Percentiles rank a stretch among this genome's conserved stretches.
Conservation (phyloP, 805 yeast genomes). For the Barnettozyma vustinii region DNA sequence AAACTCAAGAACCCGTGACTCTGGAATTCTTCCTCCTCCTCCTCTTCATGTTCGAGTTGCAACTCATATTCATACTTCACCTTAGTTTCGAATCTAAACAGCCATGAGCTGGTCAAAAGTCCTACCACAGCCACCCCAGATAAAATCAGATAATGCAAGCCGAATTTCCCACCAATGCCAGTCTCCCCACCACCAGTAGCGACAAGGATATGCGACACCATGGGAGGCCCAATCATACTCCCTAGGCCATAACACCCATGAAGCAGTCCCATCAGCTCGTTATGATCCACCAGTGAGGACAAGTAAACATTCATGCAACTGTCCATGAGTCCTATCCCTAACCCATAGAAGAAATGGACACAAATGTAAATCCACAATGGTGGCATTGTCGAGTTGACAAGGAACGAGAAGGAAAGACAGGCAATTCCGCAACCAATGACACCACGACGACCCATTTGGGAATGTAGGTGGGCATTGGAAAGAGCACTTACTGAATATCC, state of each 20-base stretch:
- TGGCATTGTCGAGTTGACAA: constrained; percentile 34
- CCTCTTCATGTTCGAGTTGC: constrained; percentile 12
- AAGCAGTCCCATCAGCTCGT: constrained; percentile 52
- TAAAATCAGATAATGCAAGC: constrained; percentile 31
- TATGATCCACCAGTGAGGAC: constrained; percentile 42
- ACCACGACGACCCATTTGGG: constrained; percentile 43
- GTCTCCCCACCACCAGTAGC: constrained; percentile 22
- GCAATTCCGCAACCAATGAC: constrained; percentile 32
- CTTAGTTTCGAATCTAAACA: constrained; percentile 43
- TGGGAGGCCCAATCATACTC: constrained; percentile 63
- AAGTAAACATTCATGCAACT: constrained; percentile 49
- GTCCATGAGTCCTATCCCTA: constrained; percentile 54
- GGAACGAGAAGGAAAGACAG: constrained; percentile 34
- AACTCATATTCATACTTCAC: constrained; percentile 26
- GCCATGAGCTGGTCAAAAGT: constrained; percentile 25
- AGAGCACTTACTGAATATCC: constrained; percentile 56
- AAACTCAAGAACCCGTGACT: constrained; percentile 12
- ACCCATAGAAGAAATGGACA: constrained; percentile 40
- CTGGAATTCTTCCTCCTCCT: neutral
- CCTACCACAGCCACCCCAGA: constrained; percentile 33
- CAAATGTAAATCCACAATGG: constrained; percentile 32
- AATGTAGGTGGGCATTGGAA: constrained; percentile 37
- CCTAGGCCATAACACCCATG: constrained; percentile 74
- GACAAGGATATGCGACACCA: constrained; percentile 41
- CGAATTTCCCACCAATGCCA: constrained; percentile 11